phyloP scores from a whole-genome alignment of 805 yeast genomes.

The Starmera quercuum region DNA sequence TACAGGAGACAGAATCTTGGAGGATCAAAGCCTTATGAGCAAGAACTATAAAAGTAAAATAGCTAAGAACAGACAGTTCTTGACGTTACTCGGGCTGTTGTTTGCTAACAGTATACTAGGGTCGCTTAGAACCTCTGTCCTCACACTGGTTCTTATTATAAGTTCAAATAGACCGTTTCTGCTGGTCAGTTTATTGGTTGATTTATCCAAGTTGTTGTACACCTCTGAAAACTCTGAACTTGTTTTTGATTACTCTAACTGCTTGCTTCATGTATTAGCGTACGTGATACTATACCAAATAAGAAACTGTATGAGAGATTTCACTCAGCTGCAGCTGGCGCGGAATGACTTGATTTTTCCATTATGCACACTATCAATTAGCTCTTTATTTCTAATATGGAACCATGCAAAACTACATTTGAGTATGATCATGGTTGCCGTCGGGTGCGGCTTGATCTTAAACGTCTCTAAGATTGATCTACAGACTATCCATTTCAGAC shows the following conservation, averaged over 20 bases:
- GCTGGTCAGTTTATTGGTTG: constrained; percentile 8
- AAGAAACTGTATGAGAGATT: constrained; percentile 8
- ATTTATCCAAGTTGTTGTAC: constrained; percentile 4
- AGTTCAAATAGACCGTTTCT: constrained; percentile 8
- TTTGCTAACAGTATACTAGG: constrained; percentile 10
- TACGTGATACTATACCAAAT: constrained; percentile 2
- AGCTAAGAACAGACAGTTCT: constrained; percentile 2
- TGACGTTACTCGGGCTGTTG: constrained; percentile 8
- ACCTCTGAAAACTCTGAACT: constrained; percentile 1
- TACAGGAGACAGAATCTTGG: too few species aligned
- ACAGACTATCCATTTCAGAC: constrained; percentile 2
- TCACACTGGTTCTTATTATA: constrained; percentile 14
- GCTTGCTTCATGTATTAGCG: constrained; percentile 5
- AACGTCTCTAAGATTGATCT: constrained; percentile 12
- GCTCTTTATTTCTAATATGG: constrained; percentile 2
- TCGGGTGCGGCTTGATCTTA: constrained; percentile 18
- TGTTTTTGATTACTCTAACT: constrained; percentile 1
- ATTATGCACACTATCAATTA: neutral
- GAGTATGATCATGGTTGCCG: constrained; percentile 18
- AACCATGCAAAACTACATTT: constrained; percentile 5
- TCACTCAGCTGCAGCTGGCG: constrained; percentile 5
- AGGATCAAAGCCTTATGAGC: constrained; percentile 1
- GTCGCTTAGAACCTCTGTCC: constrained; percentile 14
- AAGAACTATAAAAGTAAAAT: neutral
- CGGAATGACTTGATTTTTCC: constrained; percentile 3